Base-by-base conservation (phyloP, 2,329 filamentous ascomycete genomes). In the Colletotrichum sp. region DNA sequence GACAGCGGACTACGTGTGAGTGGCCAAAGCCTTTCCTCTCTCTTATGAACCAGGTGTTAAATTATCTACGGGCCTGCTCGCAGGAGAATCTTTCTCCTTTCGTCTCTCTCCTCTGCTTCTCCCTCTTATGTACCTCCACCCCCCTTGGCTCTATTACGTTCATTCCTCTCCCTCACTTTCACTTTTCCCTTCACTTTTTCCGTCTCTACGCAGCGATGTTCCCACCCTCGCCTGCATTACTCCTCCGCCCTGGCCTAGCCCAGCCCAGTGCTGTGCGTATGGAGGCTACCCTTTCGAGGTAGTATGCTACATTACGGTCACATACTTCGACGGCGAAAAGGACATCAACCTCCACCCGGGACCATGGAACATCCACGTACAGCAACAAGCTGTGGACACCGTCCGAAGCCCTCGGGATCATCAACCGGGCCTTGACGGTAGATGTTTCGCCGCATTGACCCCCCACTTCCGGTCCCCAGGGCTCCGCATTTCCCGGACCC, bases 51-150 rank as follows among this genome's bases (percentile, higher is more conserved):
- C 34, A 36, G 70, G 64, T 65, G 70, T 59, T 39, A 60, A 57
- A 73, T 73, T 69, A 73, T 76, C 57, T 73, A 73, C 64, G 70
- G 73, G 73, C 69, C 73, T 76, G 44, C 64, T 65, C 24, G 16
- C 64, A 44, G 55, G 55, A 30, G 28, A 59, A 24, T 36, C 52
- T 68, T 34, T 69, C 36, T 70, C 32, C 55, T 63, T 39, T 67
- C 21, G 52, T 55, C 36, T 26, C 28, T 21, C 21, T 68, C 49
- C 52, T 59, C 55, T 44, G 44, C 44, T 49, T 49, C 16, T 30
- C 24, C 5, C 32, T 39, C n/a, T 69, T 39, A 24, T 69, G 26
- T 44, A 32, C 18, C 66, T 39, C 52, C 15, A 30, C 55, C 59
- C 67, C 70, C 70, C 67, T 71, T 8, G 15, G 21, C 16, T 65